phyloP scores from a whole-genome alignment of 345 rosid species.

The Salix dunnii region DNA sequence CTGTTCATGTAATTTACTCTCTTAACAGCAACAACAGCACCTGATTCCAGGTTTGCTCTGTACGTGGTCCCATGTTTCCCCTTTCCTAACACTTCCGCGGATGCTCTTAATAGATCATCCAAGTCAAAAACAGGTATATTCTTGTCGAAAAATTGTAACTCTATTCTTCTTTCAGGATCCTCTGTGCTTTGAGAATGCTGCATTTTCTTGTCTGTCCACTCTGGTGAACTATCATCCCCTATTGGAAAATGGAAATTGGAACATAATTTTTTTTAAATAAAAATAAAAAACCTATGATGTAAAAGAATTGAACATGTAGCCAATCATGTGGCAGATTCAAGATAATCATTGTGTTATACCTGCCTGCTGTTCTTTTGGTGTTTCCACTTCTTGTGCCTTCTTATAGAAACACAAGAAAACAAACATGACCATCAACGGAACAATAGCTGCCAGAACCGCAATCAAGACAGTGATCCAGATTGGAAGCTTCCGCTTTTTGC shows the following conservation, averaged over 20 bases:
- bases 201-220: conserved; percentile 19
- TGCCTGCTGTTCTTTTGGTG: conserved; percentile 12
- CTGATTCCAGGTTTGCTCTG: conserved; percentile 47
- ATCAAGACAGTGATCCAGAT: conserved; percentile 30
- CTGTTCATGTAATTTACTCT: conserved; percentile 35
- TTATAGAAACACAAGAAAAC: conserved; percentile 30
- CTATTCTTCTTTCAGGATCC: conserved; percentile 45
- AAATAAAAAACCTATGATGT: neutral
- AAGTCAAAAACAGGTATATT: conserved; percentile 38
- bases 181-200: conserved; percentile 12
- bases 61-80: conserved; percentile 50
- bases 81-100: conserved; percentile 48
- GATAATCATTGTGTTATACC: neutral
- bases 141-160: conserved; percentile 42
- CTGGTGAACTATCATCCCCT: conserved; percentile 6
- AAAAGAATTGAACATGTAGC: neutral
- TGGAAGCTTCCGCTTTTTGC: conserved; percentile 9
- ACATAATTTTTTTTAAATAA: neutral
- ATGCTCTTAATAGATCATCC: conserved; percentile 56
- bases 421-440: conserved; percentile 27
- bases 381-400: conserved; percentile 13
- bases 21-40: conserved; percentile 41
- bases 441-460: conserved; percentile 27
- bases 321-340: neutral
- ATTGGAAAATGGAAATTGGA: neutral